Base-by-base conservation (phyloP, 78 protist species). In the Dictyostelium firmibasis region DNA sequence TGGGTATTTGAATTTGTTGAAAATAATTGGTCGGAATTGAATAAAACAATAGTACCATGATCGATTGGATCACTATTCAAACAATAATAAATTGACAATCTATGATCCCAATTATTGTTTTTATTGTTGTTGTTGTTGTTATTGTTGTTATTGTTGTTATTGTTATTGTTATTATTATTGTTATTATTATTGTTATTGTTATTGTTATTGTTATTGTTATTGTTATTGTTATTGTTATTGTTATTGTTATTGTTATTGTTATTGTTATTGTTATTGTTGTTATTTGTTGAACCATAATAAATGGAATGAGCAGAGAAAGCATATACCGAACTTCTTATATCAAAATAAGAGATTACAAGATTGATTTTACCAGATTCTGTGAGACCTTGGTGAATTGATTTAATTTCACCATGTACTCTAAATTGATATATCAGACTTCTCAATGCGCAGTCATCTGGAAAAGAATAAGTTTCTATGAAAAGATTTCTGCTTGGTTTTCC, bases 1-100 rank as follows among this genome's bases (percentile, higher is more conserved):
- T 23, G 29, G 7, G 72, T 25, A 62, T 20, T 62, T 62, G 72
- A 84, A 27, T 23, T 41, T 13, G 78, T 35, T 29, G 9, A 98
- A 50, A 3, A 67, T 88, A 27, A 83, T 85, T 36, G 74, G 27
- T 84, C 35, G 53, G 81, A 62, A 89, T 92, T 53, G n/a, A 97
- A 94, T 13, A 29, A 44, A 50, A 86, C 82, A 7, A 97, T 1
- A 29, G 88, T 94, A 7, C 98, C 82, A 11, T 92, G 86, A 81
- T 97, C 98, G 74, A 74, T 87, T 78, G 87, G 95, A 0, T 62
- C 72, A 4, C n/a, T 62, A 25, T 62, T 23, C 10, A 23, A 25
- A 25, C 72, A 62, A 62, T 25, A 62, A 62, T 62, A 9, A 62
- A 62, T 62, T 62, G 33, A 25, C n/a, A 62, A 62, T 62, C 62